Evolutionary conservation across 306 rosid species (phyloP).

Genomic region (Benincasa hispida): DNA sequence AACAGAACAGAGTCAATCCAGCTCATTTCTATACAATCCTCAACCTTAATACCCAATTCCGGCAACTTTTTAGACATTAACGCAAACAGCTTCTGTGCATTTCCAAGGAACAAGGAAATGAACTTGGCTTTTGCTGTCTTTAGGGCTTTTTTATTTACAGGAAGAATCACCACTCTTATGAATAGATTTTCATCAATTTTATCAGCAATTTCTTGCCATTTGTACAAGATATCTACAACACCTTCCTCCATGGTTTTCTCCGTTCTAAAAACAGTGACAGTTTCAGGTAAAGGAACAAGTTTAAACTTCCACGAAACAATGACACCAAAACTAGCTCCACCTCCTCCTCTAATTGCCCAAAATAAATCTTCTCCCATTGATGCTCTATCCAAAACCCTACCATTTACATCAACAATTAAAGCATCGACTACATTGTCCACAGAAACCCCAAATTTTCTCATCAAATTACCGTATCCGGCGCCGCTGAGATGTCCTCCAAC

Average conservation of each 20-base stretch:
- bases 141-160: slow-evolving; percentile 21
- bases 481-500: slow-evolving; percentile 81
- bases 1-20: slow-evolving; percentile 48
- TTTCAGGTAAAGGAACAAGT: slow-evolving; percentile 39
- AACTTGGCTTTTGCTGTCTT: slow-evolving; percentile 42
- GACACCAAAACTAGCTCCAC: slow-evolving; percentile 72
- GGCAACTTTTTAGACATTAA: slow-evolving; percentile 34
- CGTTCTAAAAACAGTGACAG: slow-evolving; percentile 46
- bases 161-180: slow-evolving; percentile 49
- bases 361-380: slow-evolving; percentile 79
- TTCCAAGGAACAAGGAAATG: slow-evolving; percentile 51
- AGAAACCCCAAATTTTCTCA: slow-evolving; percentile 56
- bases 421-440: slow-evolving; percentile 61
- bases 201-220: slow-evolving; percentile 49
- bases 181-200: slow-evolving; percentile 30
- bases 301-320: slow-evolving; percentile 55
- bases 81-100: slow-evolving; percentile 19
- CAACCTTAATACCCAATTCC: slow-evolving; percentile 33
- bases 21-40: slow-evolving; percentile 40
- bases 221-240: slow-evolving; percentile 37
- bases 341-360: slow-evolving; percentile 82
- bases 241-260: slow-evolving; percentile 56
- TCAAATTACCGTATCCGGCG: slow-evolving; percentile 62
- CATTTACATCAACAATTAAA: slow-evolving; percentile 33
- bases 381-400: slow-evolving; percentile 32